These are phyloP conservation scores for Sclerotinia spermophila DNA, from an alignment of 2,329 filamentous ascomycete species.

Conservation along the genomic window DNA sequence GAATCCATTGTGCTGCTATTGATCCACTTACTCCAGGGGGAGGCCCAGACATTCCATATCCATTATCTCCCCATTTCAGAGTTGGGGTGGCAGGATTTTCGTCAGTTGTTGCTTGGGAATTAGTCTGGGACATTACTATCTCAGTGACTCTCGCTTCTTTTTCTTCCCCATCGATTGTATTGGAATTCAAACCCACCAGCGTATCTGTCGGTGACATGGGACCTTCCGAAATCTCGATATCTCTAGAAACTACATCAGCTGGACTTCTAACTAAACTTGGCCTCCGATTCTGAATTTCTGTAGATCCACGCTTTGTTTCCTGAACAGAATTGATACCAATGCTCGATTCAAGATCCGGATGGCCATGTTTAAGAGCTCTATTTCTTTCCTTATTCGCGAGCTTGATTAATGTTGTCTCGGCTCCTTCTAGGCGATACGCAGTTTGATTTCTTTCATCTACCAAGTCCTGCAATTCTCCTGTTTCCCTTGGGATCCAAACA, in stretches of 20 bases:
- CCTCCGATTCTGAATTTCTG: neutral
- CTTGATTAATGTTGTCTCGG: slow-evolving; percentile 60
- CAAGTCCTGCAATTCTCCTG: slow-evolving; percentile 55
- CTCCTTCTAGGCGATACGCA: slow-evolving; percentile 59
- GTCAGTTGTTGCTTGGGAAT: neutral
- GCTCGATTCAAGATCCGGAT: slow-evolving; percentile 37
- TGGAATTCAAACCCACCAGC: neutral
- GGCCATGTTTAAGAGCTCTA: slow-evolving; percentile 51
- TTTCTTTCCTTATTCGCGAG: slow-evolving; percentile 53
- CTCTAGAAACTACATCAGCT: neutral
- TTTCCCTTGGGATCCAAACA: slow-evolving; percentile 60
- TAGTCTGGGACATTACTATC: neutral
- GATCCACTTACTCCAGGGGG: slow-evolving; percentile 38
- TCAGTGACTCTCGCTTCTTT: slow-evolving; percentile 19
- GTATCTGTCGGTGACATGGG: neutral
- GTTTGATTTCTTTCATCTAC: slow-evolving; percentile 57
- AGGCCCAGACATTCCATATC: slow-evolving; percentile 26
- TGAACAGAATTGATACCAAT: slow-evolving; percentile 15
- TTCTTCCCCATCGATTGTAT: neutral
- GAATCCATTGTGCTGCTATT: slow-evolving; percentile 39
- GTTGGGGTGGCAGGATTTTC: neutral
- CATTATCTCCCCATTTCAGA: slow-evolving; percentile 19
- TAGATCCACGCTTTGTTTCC: neutral
- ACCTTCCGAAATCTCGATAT: neutral
- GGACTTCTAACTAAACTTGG: neutral